Evolutionary conservation across 352 stramenopile genomes (phyloP).

Genomic region (Poterioochromonas sp.): DNA sequence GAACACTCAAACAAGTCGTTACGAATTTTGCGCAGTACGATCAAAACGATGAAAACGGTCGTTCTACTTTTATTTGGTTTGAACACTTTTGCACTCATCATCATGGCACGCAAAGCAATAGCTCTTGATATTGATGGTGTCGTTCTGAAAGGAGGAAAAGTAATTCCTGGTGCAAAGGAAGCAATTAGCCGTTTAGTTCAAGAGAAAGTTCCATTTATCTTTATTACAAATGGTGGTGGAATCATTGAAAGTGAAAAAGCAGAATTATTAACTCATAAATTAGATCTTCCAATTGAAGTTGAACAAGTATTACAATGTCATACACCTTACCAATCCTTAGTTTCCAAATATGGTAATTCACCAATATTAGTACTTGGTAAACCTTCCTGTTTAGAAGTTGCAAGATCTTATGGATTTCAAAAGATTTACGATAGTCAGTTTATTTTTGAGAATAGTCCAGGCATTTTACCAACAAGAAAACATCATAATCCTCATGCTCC

Average conservation of each 20-base stretch:
- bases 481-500: neutral
- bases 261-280: neutral
- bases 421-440: neutral
- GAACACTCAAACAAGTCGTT: too few species aligned
- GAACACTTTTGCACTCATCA: too few species aligned
- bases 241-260: slow-evolving; percentile 1
- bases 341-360: neutral
- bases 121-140: slow-evolving; percentile 23
- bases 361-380: neutral
- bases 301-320: slow-evolving; percentile 6
- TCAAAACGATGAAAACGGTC: too few species aligned
- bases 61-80: too few species aligned
- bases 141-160: neutral
- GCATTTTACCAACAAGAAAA: neutral
- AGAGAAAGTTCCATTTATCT: neutral
- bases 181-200: neutral
- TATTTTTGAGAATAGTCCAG: neutral
- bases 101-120: neutral
- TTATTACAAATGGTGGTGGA: slow-evolving; percentile 27
- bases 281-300: neutral
- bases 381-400: neutral
- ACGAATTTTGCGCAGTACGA: too few species aligned
- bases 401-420: slow-evolving; percentile 12
- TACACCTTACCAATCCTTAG: neutral
- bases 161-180: slow-evolving; percentile 12